Evolutionary conservation across 2,329 filamentous ascomycete genomes (phyloP).

Genomic region (Bipolaris oryzae): DNA sequence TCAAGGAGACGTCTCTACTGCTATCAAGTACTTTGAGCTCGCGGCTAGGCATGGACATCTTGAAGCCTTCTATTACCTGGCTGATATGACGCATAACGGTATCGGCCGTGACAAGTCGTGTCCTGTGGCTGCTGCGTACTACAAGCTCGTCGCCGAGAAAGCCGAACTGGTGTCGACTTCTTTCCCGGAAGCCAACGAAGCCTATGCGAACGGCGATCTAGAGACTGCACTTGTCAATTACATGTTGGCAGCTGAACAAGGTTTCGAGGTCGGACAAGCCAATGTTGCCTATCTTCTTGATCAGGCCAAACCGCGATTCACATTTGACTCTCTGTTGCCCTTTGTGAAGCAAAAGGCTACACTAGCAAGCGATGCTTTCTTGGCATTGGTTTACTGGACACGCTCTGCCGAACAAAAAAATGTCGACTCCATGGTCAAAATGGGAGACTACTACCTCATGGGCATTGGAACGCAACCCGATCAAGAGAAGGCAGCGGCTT

Average conservation of each 20-base stretch:
- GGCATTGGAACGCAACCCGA: slow-evolving; percentile 75
- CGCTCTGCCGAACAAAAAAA: slow-evolving; percentile 92
- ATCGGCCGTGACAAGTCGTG: slow-evolving; percentile 82
- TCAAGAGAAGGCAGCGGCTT: slow-evolving; percentile 85
- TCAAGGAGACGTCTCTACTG: slow-evolving; percentile 80
- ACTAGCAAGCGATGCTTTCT: slow-evolving; percentile 62
- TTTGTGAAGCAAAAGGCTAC: slow-evolving; percentile 51
- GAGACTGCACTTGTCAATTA: slow-evolving; percentile 82
- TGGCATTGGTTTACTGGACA: slow-evolving; percentile 93
- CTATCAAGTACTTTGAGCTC: slow-evolving; percentile 85
- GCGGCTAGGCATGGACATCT: slow-evolving; percentile 82
- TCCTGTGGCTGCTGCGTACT: slow-evolving; percentile 76
- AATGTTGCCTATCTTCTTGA: slow-evolving; percentile 90
- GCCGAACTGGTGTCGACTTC: slow-evolving; percentile 85
- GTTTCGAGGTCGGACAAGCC: slow-evolving; percentile 86
- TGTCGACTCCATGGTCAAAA: slow-evolving; percentile 92
- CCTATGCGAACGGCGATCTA: slow-evolving; percentile 77
- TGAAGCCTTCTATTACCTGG: slow-evolving; percentile 90
- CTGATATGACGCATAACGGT: slow-evolving; percentile 81
- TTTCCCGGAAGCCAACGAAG: slow-evolving; percentile 81
- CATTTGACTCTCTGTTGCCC: slow-evolving; percentile 61
- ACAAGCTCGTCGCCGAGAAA: slow-evolving; percentile 87
- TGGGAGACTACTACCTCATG: slow-evolving; percentile 94
- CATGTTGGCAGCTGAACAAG: slow-evolving; percentile 89
- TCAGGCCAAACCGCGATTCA: slow-evolving; percentile 57